A percentile compares a stretch with the other conserved stretches of the same genome.
Conservation (phyloP, 2,329 filamentous ascomycete species). For the Ophiostoma sp. region DNA sequence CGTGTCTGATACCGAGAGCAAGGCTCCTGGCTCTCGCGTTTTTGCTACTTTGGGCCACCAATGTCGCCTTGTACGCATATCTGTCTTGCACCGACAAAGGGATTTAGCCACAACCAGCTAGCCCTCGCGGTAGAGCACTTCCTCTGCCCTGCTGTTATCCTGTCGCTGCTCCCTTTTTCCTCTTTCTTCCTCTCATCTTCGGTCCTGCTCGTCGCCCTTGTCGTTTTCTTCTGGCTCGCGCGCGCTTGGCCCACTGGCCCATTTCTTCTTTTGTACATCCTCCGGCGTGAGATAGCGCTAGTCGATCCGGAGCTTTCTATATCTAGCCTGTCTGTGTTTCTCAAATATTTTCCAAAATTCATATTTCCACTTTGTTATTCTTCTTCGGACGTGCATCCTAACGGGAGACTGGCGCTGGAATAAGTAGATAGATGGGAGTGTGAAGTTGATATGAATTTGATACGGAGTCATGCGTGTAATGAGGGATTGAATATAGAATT, state of each 20-base stretch:
- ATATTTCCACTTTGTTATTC: neutral
- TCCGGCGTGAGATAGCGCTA: constrained; percentile 15
- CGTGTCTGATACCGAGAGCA: constrained; percentile 8
- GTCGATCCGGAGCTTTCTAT: constrained; percentile 16
- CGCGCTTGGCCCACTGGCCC: constrained; percentile 6
- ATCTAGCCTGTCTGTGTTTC: neutral
- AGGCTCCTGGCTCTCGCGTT: constrained; percentile 3
- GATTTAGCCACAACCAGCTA: neutral
- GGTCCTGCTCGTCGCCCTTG: neutral
- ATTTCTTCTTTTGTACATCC: constrained; percentile 16
- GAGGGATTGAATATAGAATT: neutral
- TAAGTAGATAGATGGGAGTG: neutral
- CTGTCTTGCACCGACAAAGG: neutral
- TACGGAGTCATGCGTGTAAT: neutral
- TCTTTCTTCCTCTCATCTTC: neutral
- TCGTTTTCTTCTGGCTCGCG: no score
- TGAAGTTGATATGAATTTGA: neutral
- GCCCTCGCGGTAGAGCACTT: no score
- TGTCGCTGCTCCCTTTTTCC: neutral
- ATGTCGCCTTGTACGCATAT: neutral
- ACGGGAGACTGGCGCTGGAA: no score
- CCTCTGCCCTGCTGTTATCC: neutral
- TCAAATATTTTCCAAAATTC: neutral
- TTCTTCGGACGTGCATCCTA: neutral
- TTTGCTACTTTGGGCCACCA: neutral